Percentiles rank a stretch among this genome's conserved stretches.
These are phyloP conservation scores for Trichoderma arundinaceum DNA, from an alignment of 2,329 filamentous ascomycete genomes.

Conservation along the genomic window DNA sequence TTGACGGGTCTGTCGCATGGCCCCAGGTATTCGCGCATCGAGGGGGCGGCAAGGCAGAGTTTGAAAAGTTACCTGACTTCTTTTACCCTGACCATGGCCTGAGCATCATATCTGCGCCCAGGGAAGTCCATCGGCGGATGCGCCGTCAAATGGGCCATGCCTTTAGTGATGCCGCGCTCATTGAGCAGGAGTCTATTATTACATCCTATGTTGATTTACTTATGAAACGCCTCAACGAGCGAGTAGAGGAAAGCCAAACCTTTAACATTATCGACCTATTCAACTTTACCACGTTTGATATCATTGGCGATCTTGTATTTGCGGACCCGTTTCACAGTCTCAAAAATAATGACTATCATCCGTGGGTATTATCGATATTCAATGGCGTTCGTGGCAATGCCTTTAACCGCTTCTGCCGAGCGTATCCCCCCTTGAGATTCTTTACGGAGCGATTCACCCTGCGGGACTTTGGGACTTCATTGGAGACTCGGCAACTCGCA, in stretches of 20 bases:
- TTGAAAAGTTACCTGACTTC: conserved; percentile 9
- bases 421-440: no score
- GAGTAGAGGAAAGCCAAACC: not conserved
- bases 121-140: conserved; percentile 34
- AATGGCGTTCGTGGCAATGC: not conserved
- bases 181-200: conserved; percentile 42
- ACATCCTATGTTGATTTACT: conserved; percentile 39
- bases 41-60: conserved; percentile 33
- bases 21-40: conserved; percentile 41
- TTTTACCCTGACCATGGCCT: conserved; percentile 31
- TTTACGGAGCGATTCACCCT: no score
- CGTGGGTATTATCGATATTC: conserved; percentile 39
- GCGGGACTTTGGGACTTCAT: no score
- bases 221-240: conserved; percentile 30
- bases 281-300: conserved; percentile 33
- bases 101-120: conserved; percentile 32
- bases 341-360: conserved; percentile 38
- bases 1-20: conserved; percentile 45
- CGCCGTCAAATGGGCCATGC: conserved; percentile 40
- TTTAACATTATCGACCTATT: not conserved
- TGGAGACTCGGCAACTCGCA: no score
- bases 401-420: no score
- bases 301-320: conserved; percentile 38
- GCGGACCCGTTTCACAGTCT: conserved; percentile 50
- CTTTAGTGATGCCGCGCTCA: conserved; percentile 42